These are phyloP conservation scores for Xerocomellus chrysenteron DNA, from an alignment of 768 basidiomycete species.

Conservation along the genomic window DNA sequence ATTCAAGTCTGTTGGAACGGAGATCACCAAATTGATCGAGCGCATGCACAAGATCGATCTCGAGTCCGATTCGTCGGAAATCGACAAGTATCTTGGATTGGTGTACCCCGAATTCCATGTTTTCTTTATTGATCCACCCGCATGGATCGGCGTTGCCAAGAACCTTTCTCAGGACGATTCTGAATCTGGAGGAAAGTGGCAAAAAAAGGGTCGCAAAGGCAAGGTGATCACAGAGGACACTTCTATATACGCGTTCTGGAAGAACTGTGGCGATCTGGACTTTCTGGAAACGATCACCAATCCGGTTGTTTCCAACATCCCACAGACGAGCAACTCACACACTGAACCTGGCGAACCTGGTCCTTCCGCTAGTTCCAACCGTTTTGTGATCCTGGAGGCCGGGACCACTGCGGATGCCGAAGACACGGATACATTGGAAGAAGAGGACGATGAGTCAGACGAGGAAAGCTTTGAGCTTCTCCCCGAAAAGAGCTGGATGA, in stretches of 20 bases:
- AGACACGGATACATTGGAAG: not conserved
- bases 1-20: conserved; percentile 45
- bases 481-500: conserved; percentile 36
- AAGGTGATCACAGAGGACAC: conserved; percentile 20
- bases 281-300: conserved; percentile 37
- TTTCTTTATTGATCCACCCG: conserved; percentile 42
- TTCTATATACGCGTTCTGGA: conserved; percentile 54
- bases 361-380: conserved; percentile 13
- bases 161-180: conserved; percentile 14
- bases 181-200: conserved; percentile 34
- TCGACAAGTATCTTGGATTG: conserved; percentile 42
- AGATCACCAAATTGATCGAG: conserved; percentile 49
- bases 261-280: conserved; percentile 42
- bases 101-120: conserved; percentile 51
- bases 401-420: not conserved
- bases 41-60: conserved; percentile 35
- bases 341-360: not conserved
- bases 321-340: not conserved
- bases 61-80: conserved; percentile 36
- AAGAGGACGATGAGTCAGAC: conserved; percentile 8
- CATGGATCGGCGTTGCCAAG: conserved; percentile 42
- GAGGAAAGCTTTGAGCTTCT: conserved; percentile 3
- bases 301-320: not conserved
- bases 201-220: conserved; percentile 30
- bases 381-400: conserved; percentile 11